Evolutionary conservation across 2,329 filamentous ascomycete species (phyloP).

Genomic region (Leptographium wingfieldii): DNA sequence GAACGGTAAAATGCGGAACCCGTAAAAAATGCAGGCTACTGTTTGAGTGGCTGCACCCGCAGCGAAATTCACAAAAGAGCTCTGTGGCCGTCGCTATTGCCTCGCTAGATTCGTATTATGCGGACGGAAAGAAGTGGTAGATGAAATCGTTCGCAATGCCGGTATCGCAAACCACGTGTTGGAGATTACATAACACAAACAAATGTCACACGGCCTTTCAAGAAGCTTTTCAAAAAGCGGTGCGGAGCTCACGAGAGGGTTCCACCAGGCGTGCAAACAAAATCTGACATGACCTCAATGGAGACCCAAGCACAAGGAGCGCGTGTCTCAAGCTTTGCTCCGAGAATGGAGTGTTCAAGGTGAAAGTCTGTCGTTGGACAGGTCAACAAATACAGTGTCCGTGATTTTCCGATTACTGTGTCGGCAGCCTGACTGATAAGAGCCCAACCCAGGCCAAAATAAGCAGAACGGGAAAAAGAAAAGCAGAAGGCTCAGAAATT

Average conservation of each 20-base stretch:
- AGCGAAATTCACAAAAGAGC: not conserved
- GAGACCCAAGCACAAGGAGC: not conserved
- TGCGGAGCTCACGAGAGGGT: not conserved
- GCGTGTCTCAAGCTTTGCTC: not conserved
- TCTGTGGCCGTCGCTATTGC: not conserved
- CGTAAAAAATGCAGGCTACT: not conserved
- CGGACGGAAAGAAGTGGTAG: not conserved
- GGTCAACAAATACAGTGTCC: not conserved
- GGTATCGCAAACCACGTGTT: not conserved
- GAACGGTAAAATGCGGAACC: not conserved
- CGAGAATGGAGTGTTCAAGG: not conserved
- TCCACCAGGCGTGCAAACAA: not conserved
- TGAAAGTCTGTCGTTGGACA: not conserved
- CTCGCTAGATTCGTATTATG: not conserved
- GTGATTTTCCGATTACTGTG: not conserved
- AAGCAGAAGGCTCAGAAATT: not conserved
- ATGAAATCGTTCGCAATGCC: not conserved
- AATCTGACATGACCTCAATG: not conserved
- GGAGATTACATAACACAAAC: not conserved
- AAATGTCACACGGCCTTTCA: not conserved
- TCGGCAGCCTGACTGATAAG: constrained; percentile 1
- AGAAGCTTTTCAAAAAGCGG: not conserved
- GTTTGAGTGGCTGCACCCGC: not conserved
- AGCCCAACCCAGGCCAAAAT: constrained; percentile 3
- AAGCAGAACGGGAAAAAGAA: not conserved